Base-by-base conservation (phyloP, 768 basidiomycete species). In the Ephemerocybe angulata region DNA sequence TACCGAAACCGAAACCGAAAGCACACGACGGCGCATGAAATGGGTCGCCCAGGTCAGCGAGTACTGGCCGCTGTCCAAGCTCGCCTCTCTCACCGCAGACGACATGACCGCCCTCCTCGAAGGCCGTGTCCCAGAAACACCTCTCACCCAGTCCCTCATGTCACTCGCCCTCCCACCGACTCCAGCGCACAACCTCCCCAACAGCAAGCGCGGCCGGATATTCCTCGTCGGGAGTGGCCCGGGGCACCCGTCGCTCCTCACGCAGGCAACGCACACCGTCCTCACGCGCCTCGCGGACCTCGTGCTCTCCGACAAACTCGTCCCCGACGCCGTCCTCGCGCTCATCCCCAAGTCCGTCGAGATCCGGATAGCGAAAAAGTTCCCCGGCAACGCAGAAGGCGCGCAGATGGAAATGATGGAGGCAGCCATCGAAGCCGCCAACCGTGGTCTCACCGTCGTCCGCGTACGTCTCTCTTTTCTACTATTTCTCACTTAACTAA, bases 21-120 rank as follows among this genome's bases (percentile, higher is more conserved):
- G 33, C 24, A 72, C 80, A 50, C 76, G 71, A 54, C 77, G 93
- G 29, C 77, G 89, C 15, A 90, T 97, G 82, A 84, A 87, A 68
- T 98, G 93, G 92, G 87, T 97, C 3, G 86, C 93, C 0, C 96
- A 98, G 67, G 82, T 98, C 61, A 95, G 93, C 76, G 95, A 98
- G 67, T 98, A 97, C 67, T 98, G 93, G 91, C 87, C 93, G 0
- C 76, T 94, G 46, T 79, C 87, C 11, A 83, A 81, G 38, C 79
- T 98, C 7, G 86, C 91, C 0, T 67, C 71, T 10, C 80, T 97
- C 79, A 75, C 82, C 17, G 76, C 80, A 35, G 64, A 63, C 19
- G 90, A 93, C 4, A 89, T 95, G 84, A 68, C 76, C 11, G 72
- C 76, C n/a, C 68, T 90, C 5, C 67, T 93, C 22, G 73, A 76